Base-by-base conservation (phyloP, 306 rosid species). In the Senna tora region DNA sequence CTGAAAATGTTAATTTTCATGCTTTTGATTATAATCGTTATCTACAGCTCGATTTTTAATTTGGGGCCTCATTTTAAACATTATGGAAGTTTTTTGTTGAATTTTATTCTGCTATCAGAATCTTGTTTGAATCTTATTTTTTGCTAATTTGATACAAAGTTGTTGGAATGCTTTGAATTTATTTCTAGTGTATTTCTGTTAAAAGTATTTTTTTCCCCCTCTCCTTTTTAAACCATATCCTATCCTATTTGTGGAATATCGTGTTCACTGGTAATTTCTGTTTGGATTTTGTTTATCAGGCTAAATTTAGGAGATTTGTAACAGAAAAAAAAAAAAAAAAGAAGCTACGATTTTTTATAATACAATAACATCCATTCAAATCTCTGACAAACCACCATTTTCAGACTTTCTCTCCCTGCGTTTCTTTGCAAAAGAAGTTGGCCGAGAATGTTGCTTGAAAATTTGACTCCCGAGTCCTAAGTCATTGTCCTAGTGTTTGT, bases 371-470 rank as follows among this genome's bases (percentile, higher is more conserved):
- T 73, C 80, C 85, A 11, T 72, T 69, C 34, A 64, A 72, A 69
- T 67, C 71, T 73, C 49, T 45, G 63, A 74, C 45, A 67, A 75
- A 41, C 30, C 74, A 10, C 67, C 74, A 63, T 73, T 71, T 80
- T 66, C 69, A 65, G 49, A 72, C 63, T 72, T 55, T 71, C 77
- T 78, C 50, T 73, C 46, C 59, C 78, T 76, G 70, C 64, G 57
- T 69, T 71, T 36, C 46, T 36, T 67, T 67, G 63, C 78, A 66
- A 52, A 54, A 66, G 78, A 76, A 80, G 77, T 75, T 62, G n/a
- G 74, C 30, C 75, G 79, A 73, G 82, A 85, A 66, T 84, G 81
- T 79, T 81, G 55, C 69, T 51, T 69, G 34, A 72, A 64, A 80
- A 83, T 64, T 56, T 64, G 65, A 86, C 73, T 62, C 76, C 42